Conservation (phyloP, 2,329 filamentous ascomycete genomes). For the Nothophaeocryptopus gaeumannii region DNA sequence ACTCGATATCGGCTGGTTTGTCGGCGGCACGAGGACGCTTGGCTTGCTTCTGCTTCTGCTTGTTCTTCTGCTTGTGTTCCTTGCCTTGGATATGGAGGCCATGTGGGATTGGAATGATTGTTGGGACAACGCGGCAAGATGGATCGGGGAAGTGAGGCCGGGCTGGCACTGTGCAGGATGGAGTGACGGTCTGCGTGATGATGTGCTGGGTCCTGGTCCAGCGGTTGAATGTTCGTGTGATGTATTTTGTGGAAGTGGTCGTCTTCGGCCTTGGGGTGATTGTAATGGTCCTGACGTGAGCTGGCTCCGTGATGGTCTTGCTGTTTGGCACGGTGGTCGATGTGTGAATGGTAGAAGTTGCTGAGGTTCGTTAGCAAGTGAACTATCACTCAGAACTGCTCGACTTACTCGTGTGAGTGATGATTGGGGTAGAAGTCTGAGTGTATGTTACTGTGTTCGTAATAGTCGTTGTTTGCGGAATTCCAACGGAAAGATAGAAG, state of each 20-base stretch:
- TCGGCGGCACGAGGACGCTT: slow-evolving; percentile 1
- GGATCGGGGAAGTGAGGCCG: slow-evolving; percentile 10
- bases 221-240: slow-evolving; percentile 31
- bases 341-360: slow-evolving; percentile 13
- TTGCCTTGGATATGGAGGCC: slow-evolving; percentile 13
- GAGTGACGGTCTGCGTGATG: slow-evolving; percentile 35
- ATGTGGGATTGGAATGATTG: slow-evolving; percentile 15
- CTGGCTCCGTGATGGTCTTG: slow-evolving; percentile 30
- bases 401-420: slow-evolving; percentile 15
- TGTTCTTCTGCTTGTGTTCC: slow-evolving; percentile 1
- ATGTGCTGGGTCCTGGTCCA: slow-evolving; percentile 23
- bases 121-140: slow-evolving; percentile 26
- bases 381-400: too few relatives aligned
- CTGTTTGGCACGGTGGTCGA: slow-evolving; percentile 27
- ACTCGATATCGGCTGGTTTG: background rate
- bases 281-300: slow-evolving; percentile 26
- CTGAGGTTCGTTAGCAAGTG: background rate
- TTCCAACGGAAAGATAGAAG: slow-evolving; percentile 38
- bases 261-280: slow-evolving; percentile 21
- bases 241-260: slow-evolving; percentile 22
- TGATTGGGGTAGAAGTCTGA: slow-evolving; percentile 15
- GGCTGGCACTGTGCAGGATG: slow-evolving; percentile 34
- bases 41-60: slow-evolving; percentile 10
- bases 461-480: slow-evolving; percentile 21
- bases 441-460: slow-evolving; percentile 21